Base-by-base conservation (phyloP, 1,139 yeast species). In the Suhomyces chickasaworum region DNA sequence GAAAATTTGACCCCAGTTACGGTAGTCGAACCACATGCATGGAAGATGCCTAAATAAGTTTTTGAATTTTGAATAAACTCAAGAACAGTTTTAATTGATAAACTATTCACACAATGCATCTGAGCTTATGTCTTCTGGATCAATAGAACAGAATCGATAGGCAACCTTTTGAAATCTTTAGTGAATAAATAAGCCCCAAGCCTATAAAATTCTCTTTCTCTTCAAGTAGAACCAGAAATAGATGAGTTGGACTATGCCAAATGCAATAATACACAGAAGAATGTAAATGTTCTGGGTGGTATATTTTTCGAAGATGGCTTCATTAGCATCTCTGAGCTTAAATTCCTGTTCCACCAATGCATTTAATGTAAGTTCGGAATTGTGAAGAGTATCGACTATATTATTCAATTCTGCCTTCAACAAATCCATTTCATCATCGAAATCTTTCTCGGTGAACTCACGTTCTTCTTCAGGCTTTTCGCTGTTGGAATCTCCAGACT, bases 281-380 rank as follows among this genome's bases (percentile, higher is more conserved):
- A 73, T 46, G 7, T 58, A 47, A 34, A 67, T 57, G 13, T 73
- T 30, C 58, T 17, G 61, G 54, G 29, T 50, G 18, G 75, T 69
- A 56, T 70, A 72, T 16, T 64, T 64, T 23, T 65, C 57, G 47
- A 54, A 74, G 30, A 74, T 73, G 17, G 58, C 61, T 52, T 75
- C 80, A 54, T 75, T 75, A 38, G 64, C 64, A 51, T 73, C 72
- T 48, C 80, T 56, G 42, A 73, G 59, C 49, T 57, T 59, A 18
- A 53, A 59, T 52, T 75, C 78, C 46, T 68, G 70, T 25, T 64
- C 65, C 55, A 69, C 52, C 43, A 74, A 59, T 27, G 62, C 60
- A 34, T 58, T 46, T 34, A 73, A 54, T 17, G 65, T 62, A 4
- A 52, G 46, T 40, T 66, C 68, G 7, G 71, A 61, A 37, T 60